Evolutionary conservation across 495 filamentous ascomycete species (phyloP).

Genomic region (Aspergillus haitiensis): DNA sequence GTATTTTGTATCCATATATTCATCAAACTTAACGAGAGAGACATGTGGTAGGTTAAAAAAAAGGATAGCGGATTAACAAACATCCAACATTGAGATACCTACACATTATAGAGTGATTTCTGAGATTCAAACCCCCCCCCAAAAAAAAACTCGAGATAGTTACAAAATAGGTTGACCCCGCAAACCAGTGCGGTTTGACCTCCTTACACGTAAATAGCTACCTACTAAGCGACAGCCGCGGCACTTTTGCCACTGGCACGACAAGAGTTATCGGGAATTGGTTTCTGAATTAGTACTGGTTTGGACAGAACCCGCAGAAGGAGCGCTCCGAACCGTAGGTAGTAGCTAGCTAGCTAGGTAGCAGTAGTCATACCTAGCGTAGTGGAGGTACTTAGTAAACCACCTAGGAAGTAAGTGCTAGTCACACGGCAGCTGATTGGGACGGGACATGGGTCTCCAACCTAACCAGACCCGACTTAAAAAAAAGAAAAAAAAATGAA

Average conservation of each 20-base stretch:
- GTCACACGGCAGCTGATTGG: slow-evolving; percentile 22
- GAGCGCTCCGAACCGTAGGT: slow-evolving; percentile 29
- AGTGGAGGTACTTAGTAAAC: no score
- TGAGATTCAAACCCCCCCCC: neutral
- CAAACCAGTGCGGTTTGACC: slow-evolving; percentile 5
- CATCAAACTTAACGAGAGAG: no score
- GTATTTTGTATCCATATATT: no score
- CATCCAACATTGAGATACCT: neutral
- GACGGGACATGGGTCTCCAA: neutral
- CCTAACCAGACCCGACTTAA: neutral
- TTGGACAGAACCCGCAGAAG: slow-evolving; percentile 27
- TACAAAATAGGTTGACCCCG: slow-evolving; percentile 10
- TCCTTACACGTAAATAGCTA: slow-evolving; percentile 13
- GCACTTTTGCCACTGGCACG: slow-evolving; percentile 10
- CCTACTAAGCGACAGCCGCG: slow-evolving; percentile 25
- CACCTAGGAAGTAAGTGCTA: neutral
- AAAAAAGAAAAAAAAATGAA: neutral
- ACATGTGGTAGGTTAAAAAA: no score
- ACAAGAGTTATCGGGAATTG: slow-evolving; percentile 10
- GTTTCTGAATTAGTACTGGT: slow-evolving; percentile 15
- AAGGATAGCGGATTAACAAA: no score
- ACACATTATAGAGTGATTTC: neutral
- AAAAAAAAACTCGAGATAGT: neutral
- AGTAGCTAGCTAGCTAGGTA: no score
- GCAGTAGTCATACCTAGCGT: no score